Evolutionary conservation across 2,329 filamentous ascomycete genomes (phyloP).

Genomic region (Colletotrichum sp.): DNA sequence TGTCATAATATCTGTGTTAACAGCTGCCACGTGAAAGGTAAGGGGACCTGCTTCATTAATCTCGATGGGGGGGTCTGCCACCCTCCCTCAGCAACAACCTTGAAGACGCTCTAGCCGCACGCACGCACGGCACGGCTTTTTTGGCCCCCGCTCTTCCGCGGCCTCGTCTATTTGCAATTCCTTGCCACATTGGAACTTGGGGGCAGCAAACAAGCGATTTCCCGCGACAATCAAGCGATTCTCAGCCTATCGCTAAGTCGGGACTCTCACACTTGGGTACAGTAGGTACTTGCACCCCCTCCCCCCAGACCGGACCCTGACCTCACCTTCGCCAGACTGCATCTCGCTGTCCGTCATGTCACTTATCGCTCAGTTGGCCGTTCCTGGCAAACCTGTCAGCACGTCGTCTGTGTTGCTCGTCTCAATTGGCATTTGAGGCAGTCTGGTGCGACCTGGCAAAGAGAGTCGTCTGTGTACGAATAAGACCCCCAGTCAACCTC

Average conservation of each 20-base stretch:
- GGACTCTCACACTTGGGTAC: not conserved
- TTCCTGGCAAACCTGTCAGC: not conserved
- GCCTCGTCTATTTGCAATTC: constrained; percentile 7
- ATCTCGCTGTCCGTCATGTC: not conserved
- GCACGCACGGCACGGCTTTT: constrained; percentile 22
- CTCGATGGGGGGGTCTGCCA: not conserved
- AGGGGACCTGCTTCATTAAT: not conserved
- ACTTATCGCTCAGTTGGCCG: not conserved
- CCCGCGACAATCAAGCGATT: not conserved
- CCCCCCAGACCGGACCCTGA: not conserved
- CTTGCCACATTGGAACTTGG: constrained; percentile 12
- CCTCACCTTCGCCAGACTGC: not conserved
- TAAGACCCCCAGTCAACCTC: constrained; percentile 1
- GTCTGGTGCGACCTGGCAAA: not conserved
- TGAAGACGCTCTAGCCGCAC: constrained; percentile 14
- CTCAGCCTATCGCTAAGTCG: constrained; percentile 7
- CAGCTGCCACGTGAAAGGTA: constrained; percentile 1
- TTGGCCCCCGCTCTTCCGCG: constrained; percentile 12
- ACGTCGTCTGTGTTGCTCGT: not conserved
- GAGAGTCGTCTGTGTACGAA: not conserved
- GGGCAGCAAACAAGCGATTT: constrained; percentile 26
- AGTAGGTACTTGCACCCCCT: not conserved
- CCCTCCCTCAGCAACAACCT: not conserved
- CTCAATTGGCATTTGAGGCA: not conserved
- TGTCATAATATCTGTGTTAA: not conserved